Evolutionary conservation across 192 early-diverging fungal species (phyloP).

Genomic region (Geranomyces variabilis): DNA sequence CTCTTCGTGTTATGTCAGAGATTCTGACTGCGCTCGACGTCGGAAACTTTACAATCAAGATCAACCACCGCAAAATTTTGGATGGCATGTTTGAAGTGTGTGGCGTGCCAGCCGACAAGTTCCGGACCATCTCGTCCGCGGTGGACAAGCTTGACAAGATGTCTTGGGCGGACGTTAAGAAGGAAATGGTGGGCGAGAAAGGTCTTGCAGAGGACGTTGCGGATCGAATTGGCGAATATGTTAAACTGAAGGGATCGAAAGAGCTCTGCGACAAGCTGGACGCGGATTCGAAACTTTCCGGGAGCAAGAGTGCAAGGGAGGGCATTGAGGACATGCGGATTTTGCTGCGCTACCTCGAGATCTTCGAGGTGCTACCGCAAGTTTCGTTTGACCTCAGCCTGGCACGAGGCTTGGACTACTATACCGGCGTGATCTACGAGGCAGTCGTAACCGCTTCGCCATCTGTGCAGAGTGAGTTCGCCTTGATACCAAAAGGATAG

Average conservation of each 20-base stretch:
- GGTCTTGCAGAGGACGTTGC: slow-evolving; percentile 77
- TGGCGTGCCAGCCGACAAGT: slow-evolving; percentile 86
- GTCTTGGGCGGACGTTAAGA: slow-evolving; percentile 91
- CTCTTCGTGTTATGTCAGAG: slow-evolving; percentile 79
- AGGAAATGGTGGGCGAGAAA: slow-evolving; percentile 95
- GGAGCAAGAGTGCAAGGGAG: slow-evolving; percentile 69
- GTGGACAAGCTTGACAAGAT: slow-evolving; percentile 98
- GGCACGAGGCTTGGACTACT: slow-evolving; percentile 98
- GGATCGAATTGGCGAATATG: slow-evolving; percentile 92
- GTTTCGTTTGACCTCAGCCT: slow-evolving; percentile 93
- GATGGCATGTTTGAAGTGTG: slow-evolving; percentile 97
- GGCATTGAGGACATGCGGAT: slow-evolving; percentile 86
- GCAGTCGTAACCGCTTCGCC: slow-evolving; percentile 63
- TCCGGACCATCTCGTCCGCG: slow-evolving; percentile 92
- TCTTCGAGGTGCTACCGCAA: slow-evolving; percentile 71
- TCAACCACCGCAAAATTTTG: slow-evolving; percentile 96
- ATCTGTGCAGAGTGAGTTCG: slow-evolving; percentile 27
- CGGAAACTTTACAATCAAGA: slow-evolving; percentile 89
- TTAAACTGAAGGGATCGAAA: slow-evolving; percentile 74
- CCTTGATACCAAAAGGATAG: neutral
- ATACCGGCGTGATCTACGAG: slow-evolving; percentile 99
- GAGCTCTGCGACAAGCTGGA: slow-evolving; percentile 79
- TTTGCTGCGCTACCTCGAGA: slow-evolving; percentile 82
- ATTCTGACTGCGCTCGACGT: slow-evolving; percentile 79
- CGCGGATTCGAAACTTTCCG: slow-evolving; percentile 64